Conservation (phyloP, 2,329 filamentous ascomycete genomes). For the Hymenoscyphus fraxineus region DNA sequence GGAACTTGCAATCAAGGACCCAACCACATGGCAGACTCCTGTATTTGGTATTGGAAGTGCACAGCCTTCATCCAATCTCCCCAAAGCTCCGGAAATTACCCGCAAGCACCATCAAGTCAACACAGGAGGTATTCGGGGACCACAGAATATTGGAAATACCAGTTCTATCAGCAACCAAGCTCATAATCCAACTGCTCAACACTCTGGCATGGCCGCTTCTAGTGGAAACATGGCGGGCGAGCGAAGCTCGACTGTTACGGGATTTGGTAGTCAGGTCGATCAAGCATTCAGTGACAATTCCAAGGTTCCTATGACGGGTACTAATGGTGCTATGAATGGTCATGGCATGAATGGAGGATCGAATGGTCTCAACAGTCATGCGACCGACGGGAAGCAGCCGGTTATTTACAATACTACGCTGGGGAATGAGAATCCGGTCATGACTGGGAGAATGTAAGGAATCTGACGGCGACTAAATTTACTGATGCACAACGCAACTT, state of each 20-base stretch:
- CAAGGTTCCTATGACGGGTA: slow-evolving; percentile 3
- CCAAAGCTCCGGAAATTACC: slow-evolving; percentile 48
- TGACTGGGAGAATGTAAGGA: slow-evolving; percentile 20
- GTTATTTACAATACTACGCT: slow-evolving; percentile 20
- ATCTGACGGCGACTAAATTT: not conserved
- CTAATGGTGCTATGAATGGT: not conserved
- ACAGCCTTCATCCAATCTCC: slow-evolving; percentile 67
- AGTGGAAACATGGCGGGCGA: slow-evolving; percentile 6
- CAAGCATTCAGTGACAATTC: slow-evolving; percentile 25
- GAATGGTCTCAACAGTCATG: slow-evolving; percentile 1
- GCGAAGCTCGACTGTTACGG: slow-evolving; percentile 25
- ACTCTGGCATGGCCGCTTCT: not conserved
- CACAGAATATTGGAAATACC: slow-evolving; percentile 28
- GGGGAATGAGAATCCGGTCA: slow-evolving; percentile 26
- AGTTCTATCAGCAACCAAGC: slow-evolving; percentile 8
- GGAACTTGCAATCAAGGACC: slow-evolving; percentile 77
- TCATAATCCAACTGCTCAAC: not conserved
- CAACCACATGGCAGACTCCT: slow-evolving; percentile 86
- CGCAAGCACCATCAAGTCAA: slow-evolving; percentile 46
- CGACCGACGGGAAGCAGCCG: not conserved
- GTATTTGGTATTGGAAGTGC: slow-evolving; percentile 86
- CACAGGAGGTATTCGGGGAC: slow-evolving; percentile 26
- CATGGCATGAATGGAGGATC: not conserved
- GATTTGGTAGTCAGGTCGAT: slow-evolving; percentile 33
- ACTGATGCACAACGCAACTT: not conserved